A percentile compares a stretch with the other conserved stretches of the same genome.
These are phyloP conservation scores for Carpinus viminea DNA, from an alignment of 306 rosid species.

Conservation along the genomic window DNA sequence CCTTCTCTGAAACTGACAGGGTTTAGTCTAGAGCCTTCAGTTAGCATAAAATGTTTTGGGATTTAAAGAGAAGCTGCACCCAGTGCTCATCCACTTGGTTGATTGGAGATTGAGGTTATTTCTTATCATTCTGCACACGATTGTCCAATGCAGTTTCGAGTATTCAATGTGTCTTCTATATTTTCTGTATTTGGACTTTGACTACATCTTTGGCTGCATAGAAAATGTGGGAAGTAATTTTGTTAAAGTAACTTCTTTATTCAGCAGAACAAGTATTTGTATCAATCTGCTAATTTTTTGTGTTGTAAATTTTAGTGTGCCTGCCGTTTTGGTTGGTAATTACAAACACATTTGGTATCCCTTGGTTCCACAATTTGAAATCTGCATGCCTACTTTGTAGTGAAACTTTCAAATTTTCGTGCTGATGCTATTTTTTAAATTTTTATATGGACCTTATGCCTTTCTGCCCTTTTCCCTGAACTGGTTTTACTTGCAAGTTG, in stretches of 20 bases:
- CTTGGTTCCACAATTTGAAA: not conserved
- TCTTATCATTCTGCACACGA: not conserved
- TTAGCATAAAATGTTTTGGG: constrained; percentile 15
- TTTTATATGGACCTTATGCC: not conserved
- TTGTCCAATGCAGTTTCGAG: not conserved
- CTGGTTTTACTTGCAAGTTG: not conserved
- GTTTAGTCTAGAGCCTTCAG: constrained; percentile 8
- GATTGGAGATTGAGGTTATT: not conserved
- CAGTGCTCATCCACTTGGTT: not conserved
- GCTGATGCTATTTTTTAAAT: not conserved
- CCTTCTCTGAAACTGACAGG: constrained; percentile 20
- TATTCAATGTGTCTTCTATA: not conserved
- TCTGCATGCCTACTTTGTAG: not conserved
- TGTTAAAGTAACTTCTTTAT: not conserved
- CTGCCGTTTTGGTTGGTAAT: not conserved
- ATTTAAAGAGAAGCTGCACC: not conserved
- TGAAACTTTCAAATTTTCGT: not conserved
- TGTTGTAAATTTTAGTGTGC: not conserved
- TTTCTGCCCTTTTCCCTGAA: not conserved
- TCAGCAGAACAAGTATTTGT: not conserved
- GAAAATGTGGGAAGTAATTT: constrained; percentile 16
- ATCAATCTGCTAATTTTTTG: constrained; percentile 5
- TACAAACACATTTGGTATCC: not conserved
- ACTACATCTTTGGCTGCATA: constrained; percentile 6
- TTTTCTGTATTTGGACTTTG: constrained; percentile 8